Conservation (phyloP, 1,139 yeast genomes). For the Arxiozyma slooffiae region DNA sequence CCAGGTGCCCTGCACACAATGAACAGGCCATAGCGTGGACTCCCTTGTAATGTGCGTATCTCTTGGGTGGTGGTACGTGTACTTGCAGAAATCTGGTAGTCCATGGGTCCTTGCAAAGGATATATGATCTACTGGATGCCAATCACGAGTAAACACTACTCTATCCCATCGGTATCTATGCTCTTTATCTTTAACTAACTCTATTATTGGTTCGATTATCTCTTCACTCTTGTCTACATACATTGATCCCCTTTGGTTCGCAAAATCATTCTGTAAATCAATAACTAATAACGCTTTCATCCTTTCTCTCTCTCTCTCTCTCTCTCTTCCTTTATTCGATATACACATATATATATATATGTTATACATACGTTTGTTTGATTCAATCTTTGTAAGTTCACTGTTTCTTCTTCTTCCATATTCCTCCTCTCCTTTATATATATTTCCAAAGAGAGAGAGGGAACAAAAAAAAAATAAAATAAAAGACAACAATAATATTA, state of each 20-base stretch:
- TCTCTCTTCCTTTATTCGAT: no score
- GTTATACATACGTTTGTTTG: neutral
- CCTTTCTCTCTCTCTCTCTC: no score
- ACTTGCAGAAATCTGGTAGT: conserved; percentile 43
- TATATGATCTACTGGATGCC: conserved; percentile 74
- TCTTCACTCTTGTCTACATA: conserved; percentile 62
- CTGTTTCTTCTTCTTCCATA: no score
- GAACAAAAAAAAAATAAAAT: no score
- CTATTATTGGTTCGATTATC: conserved; percentile 44
- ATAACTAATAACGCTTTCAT: conserved; percentile 54
- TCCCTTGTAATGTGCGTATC: conserved; percentile 21
- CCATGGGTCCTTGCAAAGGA: conserved; percentile 72
- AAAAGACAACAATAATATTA: no score
- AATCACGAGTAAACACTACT: conserved; percentile 70
- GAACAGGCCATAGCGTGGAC: conserved; percentile 70
- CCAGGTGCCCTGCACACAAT: conserved; percentile 60
- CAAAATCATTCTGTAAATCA: conserved; percentile 79
- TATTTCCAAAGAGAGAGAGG: no score
- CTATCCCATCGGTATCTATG: conserved; percentile 42
- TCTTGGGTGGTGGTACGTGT: conserved; percentile 42
- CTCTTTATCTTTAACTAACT: conserved; percentile 26
- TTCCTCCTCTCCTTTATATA: neutral
- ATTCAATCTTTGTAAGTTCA: neutral
- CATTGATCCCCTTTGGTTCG: conserved; percentile 66
- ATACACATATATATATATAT: neutral